Base-by-base conservation (phyloP, 2,329 filamentous ascomycete genomes). In the Rhynchosporium graminicola region DNA sequence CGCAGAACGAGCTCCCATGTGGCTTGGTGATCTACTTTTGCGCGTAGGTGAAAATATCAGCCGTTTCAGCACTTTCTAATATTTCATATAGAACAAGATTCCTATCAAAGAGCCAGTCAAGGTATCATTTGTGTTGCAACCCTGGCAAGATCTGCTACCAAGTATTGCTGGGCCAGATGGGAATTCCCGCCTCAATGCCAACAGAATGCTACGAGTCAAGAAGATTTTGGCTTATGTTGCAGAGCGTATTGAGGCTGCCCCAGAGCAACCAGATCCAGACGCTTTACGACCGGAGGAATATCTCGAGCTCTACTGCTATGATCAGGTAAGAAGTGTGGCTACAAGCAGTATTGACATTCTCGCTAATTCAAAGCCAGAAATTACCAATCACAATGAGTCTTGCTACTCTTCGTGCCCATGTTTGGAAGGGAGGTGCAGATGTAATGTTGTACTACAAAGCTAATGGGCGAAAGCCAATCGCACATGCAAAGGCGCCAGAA, bases 361-460 rank as follows among this genome's bases (percentile, higher is more conserved):
- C 52, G 38, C 60, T 69, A 63, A 69, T 55, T 47, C 40, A 8
- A 13, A 48, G 47, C 8, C 43, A 75, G 74, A 73, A 74, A 72
- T 80, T 98, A 31, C 85, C 89, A 2, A 86, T 88, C 6, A 89
- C 88, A 38, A 97, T 97, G 89, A 98, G 90, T 42, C 84, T 99
- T n/a, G 92, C 92, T 4, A 97, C 93, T 0, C 87, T 99, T 48
- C 88, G 94, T 38, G 89, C 92, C 2, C 92, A 97, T 73, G 82
- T 98, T 59, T 99, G 95, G 95, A 92, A 96, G 71, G 92, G 91
- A 48, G 92, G 92, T n/a, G 93, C 90, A 70, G 95, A 99, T 76
- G 90, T 99, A 67, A 78, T 96, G 59, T 80, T 99, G 56, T 86
- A 92, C 72, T 99, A 99, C 81, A 96, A 93, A 74, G 83, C 90